phyloP scores from a whole-genome alignment of 129 eudicot genomes.

The Glebionis coronaria region DNA sequence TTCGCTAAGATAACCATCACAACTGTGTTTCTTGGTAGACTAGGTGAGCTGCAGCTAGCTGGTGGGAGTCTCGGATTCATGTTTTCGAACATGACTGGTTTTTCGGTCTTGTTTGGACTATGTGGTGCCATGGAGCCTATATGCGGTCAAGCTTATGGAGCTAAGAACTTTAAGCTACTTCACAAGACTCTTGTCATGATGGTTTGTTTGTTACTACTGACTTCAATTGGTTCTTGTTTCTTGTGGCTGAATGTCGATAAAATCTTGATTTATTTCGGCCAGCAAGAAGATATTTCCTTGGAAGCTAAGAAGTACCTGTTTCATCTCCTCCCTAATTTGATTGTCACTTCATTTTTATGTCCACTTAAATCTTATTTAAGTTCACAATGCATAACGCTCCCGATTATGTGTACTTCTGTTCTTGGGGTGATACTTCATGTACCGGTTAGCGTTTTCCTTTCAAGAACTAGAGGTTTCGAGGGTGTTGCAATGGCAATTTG shows the following conservation, averaged over 20 bases:
- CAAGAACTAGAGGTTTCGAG: conserved; percentile 52
- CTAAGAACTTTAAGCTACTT: conserved; percentile 66
- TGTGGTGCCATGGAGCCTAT: conserved; percentile 91
- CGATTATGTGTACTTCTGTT: conserved; percentile 69
- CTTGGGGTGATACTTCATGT: conserved; percentile 57
- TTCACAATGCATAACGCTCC: conserved; percentile 62
- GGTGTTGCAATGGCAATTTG: conserved; percentile 83
- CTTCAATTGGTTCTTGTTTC: conserved; percentile 50
- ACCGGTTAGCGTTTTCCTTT: conserved; percentile 57
- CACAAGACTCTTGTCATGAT: conserved; percentile 79
- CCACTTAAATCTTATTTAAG: conserved; percentile 79
- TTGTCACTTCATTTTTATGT: conserved; percentile 54
- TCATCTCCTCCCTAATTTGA: conserved; percentile 72
- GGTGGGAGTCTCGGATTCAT: conserved; percentile 79
- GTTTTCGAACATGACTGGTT: conserved; percentile 85
- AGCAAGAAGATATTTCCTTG: conserved; percentile 52
- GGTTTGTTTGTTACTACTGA: conserved; percentile 39
- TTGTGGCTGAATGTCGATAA: conserved; percentile 78
- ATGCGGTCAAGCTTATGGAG: conserved; percentile 94
- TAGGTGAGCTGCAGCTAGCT: conserved; percentile 82
- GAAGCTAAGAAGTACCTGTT: conserved; percentile 52
- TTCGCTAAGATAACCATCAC: conserved; percentile 72
- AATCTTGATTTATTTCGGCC: conserved; percentile 66
- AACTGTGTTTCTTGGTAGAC: conserved; percentile 75
- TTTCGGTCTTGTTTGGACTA: conserved; percentile 67